Base-by-base conservation (phyloP, 495 filamentous ascomycete species). In the Neurospora sp. region DNA sequence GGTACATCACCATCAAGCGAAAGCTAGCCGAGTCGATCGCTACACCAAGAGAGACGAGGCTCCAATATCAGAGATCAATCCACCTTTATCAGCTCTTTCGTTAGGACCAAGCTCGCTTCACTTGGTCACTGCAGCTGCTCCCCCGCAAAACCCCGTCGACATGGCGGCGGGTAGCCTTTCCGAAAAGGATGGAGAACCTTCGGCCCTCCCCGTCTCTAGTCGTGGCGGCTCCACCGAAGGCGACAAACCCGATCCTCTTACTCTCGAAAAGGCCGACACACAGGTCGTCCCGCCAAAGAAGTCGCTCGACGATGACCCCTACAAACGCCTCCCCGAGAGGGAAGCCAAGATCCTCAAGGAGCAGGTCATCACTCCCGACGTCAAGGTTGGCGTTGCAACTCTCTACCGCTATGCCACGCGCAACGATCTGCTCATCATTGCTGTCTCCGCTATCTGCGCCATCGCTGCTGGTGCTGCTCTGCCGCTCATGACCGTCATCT, bases 401-500 rank as follows among this genome's bases (percentile, higher is more conserved):
- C 84, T 97, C 35, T 97, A 90, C 78, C 90, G 93, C 40, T 98
- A 94, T 85, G 89, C 94, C 14, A 92, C 92, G 3, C 86, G 78
- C 31, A 89, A 88, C 74, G 94, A 98, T 81, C 73, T 91, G 4
- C 72, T 94, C 69, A 91, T 98, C 77, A 89, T 97, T 62, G 76
- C 82, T 23, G 83, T 93, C 71, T 88, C 89, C 74, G 79, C 84
- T 14, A 77, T 97, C 46, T 89, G 88, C 72, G 87, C 93, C 73
- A 93, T 96, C 77, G 88, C 87, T 44, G 93, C 88, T 14, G 95
- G 94, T 71, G 92, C 93, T 71, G 92, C 90, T 8, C 80, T 97
- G 78, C 95, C 95, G 2, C 82, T 97, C 48, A 97, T 97, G 89
- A 97, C 95, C 0, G 88, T 96, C 77, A 85, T 94, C 71, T 95